phyloP scores from a whole-genome alignment of 2,329 filamentous ascomycete species.

The Furcasterigmium sp. region DNA sequence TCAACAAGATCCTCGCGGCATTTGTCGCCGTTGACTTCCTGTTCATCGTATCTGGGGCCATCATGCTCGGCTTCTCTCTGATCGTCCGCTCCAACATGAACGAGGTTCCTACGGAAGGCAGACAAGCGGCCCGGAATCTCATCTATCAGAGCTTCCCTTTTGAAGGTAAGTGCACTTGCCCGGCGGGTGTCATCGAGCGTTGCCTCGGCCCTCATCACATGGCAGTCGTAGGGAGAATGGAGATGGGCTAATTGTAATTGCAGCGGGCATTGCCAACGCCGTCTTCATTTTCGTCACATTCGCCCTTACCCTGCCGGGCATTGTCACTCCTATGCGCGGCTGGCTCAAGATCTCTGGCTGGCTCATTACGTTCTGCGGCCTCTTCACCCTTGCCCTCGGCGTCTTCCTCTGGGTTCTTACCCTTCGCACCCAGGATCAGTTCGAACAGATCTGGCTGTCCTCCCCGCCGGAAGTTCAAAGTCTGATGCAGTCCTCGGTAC shows the following conservation, averaged over 20 bases:
- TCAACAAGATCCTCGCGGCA: conserved; percentile 48
- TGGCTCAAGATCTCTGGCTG: conserved; percentile 68
- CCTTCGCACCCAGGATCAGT: conserved; percentile 58
- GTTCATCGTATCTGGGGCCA: conserved; percentile 47
- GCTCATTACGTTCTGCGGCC: conserved; percentile 53
- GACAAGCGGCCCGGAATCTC: conserved; percentile 43
- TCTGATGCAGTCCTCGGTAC: conserved; percentile 65
- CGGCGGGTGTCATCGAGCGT: no score
- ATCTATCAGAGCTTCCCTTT: conserved; percentile 50
- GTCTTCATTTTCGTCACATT: conserved; percentile 68
- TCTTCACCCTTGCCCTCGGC: conserved; percentile 63
- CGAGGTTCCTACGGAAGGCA: conserved; percentile 36
- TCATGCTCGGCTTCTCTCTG: conserved; percentile 51
- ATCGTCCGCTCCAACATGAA: conserved; percentile 42
- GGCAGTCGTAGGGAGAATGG: no score
- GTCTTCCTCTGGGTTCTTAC: conserved; percentile 70
- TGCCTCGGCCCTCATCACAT: no score
- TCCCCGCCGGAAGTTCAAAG: conserved; percentile 56
- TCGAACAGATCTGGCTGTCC: conserved; percentile 54
- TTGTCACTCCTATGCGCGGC: conserved; percentile 60
- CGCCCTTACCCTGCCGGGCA: conserved; percentile 62
- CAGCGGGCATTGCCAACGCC: conserved; percentile 67
- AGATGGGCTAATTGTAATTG: neutral
- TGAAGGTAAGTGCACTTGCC: conserved; percentile 29
- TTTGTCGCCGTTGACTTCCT: conserved; percentile 43